Conservation (phyloP, 2,329 filamentous ascomycete genomes). For the Knufia petricola region DNA sequence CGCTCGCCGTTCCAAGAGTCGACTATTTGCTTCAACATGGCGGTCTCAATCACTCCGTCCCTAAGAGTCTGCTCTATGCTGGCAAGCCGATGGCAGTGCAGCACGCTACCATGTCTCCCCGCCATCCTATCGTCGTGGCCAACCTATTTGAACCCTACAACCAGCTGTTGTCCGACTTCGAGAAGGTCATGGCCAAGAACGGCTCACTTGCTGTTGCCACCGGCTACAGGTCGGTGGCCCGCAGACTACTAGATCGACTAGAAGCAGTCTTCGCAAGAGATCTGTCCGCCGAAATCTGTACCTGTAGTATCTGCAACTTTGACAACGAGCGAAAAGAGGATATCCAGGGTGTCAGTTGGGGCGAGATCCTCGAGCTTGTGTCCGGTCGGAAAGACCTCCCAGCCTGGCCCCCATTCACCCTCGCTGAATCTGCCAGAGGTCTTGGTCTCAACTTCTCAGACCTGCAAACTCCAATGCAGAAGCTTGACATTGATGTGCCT, state of each 20-base stretch:
- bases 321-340: constrained; percentile 46
- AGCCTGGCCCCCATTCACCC: constrained; percentile 77
- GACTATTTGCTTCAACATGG: constrained; percentile 90
- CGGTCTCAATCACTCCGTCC: constrained; percentile 61
- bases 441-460: constrained; percentile 45
- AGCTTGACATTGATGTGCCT: constrained; percentile 87
- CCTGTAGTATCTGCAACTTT: constrained; percentile 70
- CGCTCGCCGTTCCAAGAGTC: constrained; percentile 66
- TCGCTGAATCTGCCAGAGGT: constrained; percentile 49
- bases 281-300: constrained; percentile 75
- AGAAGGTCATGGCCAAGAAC: constrained; percentile 66
- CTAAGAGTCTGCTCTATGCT: constrained; percentile 57
- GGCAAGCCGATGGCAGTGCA: constrained; percentile 32
- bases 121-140: constrained; percentile 58
- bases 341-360: constrained; percentile 76
- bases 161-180: constrained; percentile 75
- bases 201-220: constrained; percentile 92
- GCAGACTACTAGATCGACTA: constrained; percentile 75
- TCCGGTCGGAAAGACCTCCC: constrained; percentile 81
- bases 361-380: constrained; percentile 86
- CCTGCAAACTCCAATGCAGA: constrained; percentile 53
- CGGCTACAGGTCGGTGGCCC: constrained; percentile 87
- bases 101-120: constrained; percentile 46
- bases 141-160: constrained; percentile 75
- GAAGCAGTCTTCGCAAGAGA: constrained; percentile 93